A percentile compares a stretch with the other conserved stretches of the same genome.
These are phyloP conservation scores for Penicillium sp. DNA, from an alignment of 2,329 filamentous ascomycete genomes.

Conservation along the genomic window DNA sequence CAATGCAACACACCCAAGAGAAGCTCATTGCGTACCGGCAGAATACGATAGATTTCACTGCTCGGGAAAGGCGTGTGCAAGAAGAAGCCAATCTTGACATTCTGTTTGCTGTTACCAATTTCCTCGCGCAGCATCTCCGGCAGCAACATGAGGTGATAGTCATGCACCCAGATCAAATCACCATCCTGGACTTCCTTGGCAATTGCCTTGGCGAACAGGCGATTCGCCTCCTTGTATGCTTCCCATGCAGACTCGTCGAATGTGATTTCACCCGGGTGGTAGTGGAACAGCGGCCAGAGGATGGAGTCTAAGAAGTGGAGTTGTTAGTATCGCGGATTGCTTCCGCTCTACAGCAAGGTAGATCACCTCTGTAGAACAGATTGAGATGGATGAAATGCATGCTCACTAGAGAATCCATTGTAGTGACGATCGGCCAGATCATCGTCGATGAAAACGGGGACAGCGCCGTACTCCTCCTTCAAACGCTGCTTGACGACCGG, in stretches of 20 bases:
- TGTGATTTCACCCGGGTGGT: conserved; percentile 96
- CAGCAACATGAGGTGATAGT: conserved; percentile 97
- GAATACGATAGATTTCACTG: conserved; percentile 93
- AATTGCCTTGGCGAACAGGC: conserved; percentile 86
- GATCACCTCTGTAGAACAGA: background rate
- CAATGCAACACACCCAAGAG: conserved; percentile 87
- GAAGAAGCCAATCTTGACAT: conserved; percentile 98
- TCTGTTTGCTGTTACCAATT: conserved; percentile 78
- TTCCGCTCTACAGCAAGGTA: background rate
- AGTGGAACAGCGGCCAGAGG: conserved; percentile 98
- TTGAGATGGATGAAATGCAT: background rate
- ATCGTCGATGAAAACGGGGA: conserved; percentile 91
- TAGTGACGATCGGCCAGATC: conserved; percentile 94
- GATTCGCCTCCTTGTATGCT: conserved; percentile 91
- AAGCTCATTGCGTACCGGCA: conserved; percentile 88
- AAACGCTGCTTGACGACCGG: conserved; percentile 74
- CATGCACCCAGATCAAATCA: conserved; percentile 96
- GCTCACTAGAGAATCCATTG: conserved; percentile 93
- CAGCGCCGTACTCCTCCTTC: conserved; percentile 84
- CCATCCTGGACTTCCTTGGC: conserved; percentile 87
- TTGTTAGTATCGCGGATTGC: background rate
- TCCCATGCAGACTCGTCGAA: conserved; percentile 96
- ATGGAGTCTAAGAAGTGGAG: conserved; percentile 72
- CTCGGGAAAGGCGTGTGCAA: conserved; percentile 96
- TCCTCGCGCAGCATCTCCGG: conserved; percentile 94